A percentile compares a stretch with the other conserved stretches of the same genome.
These are phyloP conservation scores for Russula foetens DNA, from an alignment of 768 basidiomycete species.

Conservation along the genomic window DNA sequence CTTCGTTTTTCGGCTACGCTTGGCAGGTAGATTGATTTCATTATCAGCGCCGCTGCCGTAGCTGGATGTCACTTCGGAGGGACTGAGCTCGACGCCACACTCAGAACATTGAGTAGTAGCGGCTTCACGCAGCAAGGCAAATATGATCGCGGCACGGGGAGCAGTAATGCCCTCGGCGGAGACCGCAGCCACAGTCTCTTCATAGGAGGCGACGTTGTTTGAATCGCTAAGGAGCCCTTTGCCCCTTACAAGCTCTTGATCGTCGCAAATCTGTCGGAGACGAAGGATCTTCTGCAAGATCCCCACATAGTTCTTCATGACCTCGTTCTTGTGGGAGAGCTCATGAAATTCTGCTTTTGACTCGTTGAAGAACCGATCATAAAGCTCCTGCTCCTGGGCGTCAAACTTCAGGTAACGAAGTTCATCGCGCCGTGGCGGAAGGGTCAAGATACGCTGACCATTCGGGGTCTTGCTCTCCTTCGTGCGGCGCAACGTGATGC, in stretches of 20 bases:
- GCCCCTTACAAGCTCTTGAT: constrained; percentile 80
- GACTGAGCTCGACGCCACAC: constrained; percentile 71
- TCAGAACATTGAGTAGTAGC: constrained; percentile 85
- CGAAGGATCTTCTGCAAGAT: constrained; percentile 95
- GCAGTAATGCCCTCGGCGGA: constrained; percentile 69
- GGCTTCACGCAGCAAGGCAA: constrained; percentile 78
- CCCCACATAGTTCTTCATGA: constrained; percentile 98
- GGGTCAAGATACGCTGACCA: constrained; percentile 76
- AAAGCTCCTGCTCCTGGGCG: constrained; percentile 72
- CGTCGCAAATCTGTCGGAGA: constrained; percentile 96
- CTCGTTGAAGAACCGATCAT: constrained; percentile 81
- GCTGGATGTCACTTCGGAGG: constrained; percentile 33
- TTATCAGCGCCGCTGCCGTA: constrained; percentile 37
- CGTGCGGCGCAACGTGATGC: constrained; percentile 91
- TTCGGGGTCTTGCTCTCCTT: constrained; percentile 81
- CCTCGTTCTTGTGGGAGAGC: constrained; percentile 79
- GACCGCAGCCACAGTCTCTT: constrained; percentile 73
- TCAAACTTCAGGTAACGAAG: constrained; percentile 81
- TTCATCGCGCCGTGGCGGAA: constrained; percentile 88
- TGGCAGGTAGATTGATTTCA: constrained; percentile 42
- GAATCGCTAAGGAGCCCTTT: constrained; percentile 42
- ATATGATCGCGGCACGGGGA: constrained; percentile 70
- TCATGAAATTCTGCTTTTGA: constrained; percentile 90
- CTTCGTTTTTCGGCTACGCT: constrained; percentile 47
- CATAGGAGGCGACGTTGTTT: constrained; percentile 51